These are phyloP conservation scores for Botryotinia globosa DNA, from an alignment of 2,329 filamentous ascomycete species.

Conservation along the genomic window DNA sequence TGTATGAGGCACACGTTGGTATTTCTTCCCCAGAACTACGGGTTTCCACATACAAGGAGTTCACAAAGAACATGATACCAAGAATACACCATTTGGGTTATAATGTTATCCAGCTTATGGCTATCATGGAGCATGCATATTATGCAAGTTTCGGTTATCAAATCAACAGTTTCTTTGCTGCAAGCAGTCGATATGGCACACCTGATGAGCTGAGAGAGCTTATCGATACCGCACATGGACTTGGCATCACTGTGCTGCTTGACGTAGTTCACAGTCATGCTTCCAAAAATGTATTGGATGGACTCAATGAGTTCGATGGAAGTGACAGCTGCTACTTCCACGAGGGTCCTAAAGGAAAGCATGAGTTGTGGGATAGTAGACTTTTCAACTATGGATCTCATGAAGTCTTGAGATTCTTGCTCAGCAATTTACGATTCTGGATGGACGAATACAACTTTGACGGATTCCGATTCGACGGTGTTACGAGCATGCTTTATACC, in stretches of 20 bases:
- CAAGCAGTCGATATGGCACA: slow-evolving; percentile 88
- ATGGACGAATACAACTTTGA: slow-evolving; percentile 98
- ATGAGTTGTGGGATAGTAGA: slow-evolving; percentile 94
- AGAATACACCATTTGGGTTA: slow-evolving; percentile 89
- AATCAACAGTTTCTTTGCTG: slow-evolving; percentile 97
- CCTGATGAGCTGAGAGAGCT: slow-evolving; percentile 96
- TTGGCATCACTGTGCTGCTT: slow-evolving; percentile 87
- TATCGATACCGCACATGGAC: slow-evolving; percentile 86
- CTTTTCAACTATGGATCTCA: slow-evolving; percentile 96
- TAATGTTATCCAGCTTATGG: slow-evolving; percentile 98
- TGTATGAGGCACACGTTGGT: slow-evolving; percentile 98
- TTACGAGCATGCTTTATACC: slow-evolving; percentile 95
- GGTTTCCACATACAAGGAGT: slow-evolving; percentile 95
- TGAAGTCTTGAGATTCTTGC: slow-evolving; percentile 90
- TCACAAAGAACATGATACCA: slow-evolving; percentile 87
- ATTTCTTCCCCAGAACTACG: slow-evolving; percentile 89
- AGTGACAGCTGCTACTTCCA: slow-evolving; percentile 97
- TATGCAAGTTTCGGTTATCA: slow-evolving; percentile 99
- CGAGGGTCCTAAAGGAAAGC: slow-evolving; percentile 74
- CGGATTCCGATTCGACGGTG: slow-evolving; percentile 95
- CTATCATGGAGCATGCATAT: slow-evolving; percentile 98
- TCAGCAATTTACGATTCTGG: slow-evolving; percentile 97
- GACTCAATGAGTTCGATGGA: slow-evolving; percentile 92
- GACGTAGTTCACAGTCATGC: slow-evolving; percentile 98
- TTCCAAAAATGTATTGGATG: slow-evolving; percentile 94